phyloP scores from a whole-genome alignment of 208 protist genomes.

The Acanthamoeba sp. region DNA sequence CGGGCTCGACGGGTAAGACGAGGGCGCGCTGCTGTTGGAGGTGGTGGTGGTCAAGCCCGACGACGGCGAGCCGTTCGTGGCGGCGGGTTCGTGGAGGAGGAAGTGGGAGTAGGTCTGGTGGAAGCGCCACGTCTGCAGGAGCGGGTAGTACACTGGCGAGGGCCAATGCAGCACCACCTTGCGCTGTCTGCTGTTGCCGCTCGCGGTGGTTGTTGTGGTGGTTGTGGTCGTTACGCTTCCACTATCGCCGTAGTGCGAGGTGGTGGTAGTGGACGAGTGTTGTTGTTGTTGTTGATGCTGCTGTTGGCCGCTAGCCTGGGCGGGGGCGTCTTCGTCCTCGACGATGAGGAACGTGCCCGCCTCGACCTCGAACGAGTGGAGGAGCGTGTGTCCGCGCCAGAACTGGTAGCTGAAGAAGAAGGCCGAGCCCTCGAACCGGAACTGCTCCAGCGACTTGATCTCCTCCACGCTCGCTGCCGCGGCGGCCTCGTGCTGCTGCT shows the following conservation, averaged over 20 bases:
- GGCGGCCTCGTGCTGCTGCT: neutral
- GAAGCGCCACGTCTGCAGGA: slow-evolving; percentile 53
- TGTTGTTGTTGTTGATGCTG: neutral
- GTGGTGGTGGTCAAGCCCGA: neutral
- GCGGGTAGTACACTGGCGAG: slow-evolving; percentile 35
- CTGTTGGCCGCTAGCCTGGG: neutral
- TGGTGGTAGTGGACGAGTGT: neutral
- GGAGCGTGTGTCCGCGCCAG: slow-evolving; percentile 28
- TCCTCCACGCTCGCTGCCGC: neutral
- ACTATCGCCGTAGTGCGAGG: neutral
- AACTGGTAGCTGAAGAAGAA: slow-evolving; percentile 65
- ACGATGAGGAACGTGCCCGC: neutral
- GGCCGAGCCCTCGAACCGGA: slow-evolving; percentile 4
- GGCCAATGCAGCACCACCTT: slow-evolving; percentile 20
- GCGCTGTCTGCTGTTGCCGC: neutral
- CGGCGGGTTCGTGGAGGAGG: neutral
- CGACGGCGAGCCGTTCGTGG: neutral
- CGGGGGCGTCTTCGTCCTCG: neutral
- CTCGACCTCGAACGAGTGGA: slow-evolving; percentile 40
- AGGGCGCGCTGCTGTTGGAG: neutral
- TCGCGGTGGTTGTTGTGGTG: neutral
- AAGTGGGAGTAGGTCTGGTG: slow-evolving; percentile 61
- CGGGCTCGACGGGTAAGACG: neutral
- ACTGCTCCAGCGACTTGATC: slow-evolving; percentile 60
- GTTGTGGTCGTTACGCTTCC: too few species aligned